Evolutionary conservation across 345 rosid genomes (phyloP).

Genomic region (Punica granatum): DNA sequence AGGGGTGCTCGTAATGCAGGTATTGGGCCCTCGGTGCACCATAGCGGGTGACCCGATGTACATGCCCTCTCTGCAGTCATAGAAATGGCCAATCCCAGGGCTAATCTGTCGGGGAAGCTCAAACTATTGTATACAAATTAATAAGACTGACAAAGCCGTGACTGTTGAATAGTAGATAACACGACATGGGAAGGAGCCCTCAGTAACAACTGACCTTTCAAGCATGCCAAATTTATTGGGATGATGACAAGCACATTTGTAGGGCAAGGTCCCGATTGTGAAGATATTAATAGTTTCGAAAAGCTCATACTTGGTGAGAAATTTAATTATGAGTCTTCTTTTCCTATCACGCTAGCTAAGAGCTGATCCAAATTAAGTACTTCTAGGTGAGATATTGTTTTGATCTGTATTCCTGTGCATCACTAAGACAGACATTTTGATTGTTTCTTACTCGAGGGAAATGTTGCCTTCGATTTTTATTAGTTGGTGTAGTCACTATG

Average conservation of each 20-base stretch:
- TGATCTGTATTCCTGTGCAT: not conserved
- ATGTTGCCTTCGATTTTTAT: no score
- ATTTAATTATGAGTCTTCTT: not conserved
- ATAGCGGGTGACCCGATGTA: constrained; percentile 87
- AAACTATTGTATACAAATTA: constrained; percentile 18
- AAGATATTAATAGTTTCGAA: constrained; percentile 24
- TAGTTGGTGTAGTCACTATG: no score
- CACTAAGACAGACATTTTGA: not conserved
- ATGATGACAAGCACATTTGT: constrained; percentile 51
- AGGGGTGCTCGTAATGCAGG: constrained; percentile 30
- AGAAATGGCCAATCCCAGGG: constrained; percentile 46
- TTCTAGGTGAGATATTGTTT: not conserved
- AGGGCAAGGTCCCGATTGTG: constrained; percentile 91
- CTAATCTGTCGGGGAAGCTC: constrained; percentile 59
- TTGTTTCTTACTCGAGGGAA: no score
- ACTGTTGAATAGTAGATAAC: constrained; percentile 57
- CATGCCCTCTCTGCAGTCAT: constrained; percentile 78
- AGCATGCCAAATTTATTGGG: constrained; percentile 90
- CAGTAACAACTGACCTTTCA: constrained; percentile 75
- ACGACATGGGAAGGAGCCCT: constrained; percentile 71
- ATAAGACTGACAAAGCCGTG: constrained; percentile 43
- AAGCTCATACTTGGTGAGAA: constrained; percentile 1
- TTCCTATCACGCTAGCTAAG: not conserved
- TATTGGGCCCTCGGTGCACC: constrained; percentile 89
- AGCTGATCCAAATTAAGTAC: not conserved